Conservation (phyloP, 495 filamentous ascomycete genomes). For the Elaphomyces granulatus region DNA sequence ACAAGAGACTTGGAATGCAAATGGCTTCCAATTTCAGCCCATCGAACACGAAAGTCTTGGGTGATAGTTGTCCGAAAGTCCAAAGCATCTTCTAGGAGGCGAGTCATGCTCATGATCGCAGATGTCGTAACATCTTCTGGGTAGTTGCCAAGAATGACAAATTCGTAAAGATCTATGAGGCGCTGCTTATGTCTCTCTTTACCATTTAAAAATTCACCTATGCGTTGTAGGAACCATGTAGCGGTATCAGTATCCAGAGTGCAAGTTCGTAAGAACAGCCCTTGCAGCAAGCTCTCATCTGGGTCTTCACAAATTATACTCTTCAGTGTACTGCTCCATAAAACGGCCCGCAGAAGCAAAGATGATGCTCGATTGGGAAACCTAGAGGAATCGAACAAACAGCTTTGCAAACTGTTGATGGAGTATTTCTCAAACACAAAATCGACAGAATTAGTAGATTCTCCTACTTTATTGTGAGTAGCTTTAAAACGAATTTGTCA, state of each 20-base stretch:
- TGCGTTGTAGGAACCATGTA: conserved; percentile 25
- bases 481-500: background rate
- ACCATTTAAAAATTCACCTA: conserved; percentile 15
- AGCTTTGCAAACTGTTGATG: conserved; percentile 15
- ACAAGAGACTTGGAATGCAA: conserved; percentile 1
- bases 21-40: conserved; percentile 3
- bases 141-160: conserved; percentile 17
- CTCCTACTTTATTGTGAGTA: conserved; percentile 8
- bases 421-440: conserved; percentile 17
- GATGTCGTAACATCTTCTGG: conserved; percentile 18
- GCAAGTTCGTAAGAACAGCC: conserved; percentile 17
- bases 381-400: conserved; percentile 18
- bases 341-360: conserved; percentile 25
- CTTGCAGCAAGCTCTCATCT: conserved; percentile 5
- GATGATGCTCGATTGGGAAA: conserved; percentile 20
- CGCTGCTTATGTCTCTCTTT: conserved; percentile 12
- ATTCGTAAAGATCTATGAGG: conserved; percentile 18
- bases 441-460: conserved; percentile 12
- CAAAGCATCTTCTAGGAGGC: conserved; percentile 14
- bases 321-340: conserved; percentile 22
- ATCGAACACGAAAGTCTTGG: conserved; percentile 1
- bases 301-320: background rate
- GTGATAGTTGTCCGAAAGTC: background rate
- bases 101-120: conserved; percentile 24
- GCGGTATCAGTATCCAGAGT: conserved; percentile 24